Evolutionary conservation across 768 basidiomycete genomes (phyloP).

Genomic region (Candolleomyces aberdarensis): DNA sequence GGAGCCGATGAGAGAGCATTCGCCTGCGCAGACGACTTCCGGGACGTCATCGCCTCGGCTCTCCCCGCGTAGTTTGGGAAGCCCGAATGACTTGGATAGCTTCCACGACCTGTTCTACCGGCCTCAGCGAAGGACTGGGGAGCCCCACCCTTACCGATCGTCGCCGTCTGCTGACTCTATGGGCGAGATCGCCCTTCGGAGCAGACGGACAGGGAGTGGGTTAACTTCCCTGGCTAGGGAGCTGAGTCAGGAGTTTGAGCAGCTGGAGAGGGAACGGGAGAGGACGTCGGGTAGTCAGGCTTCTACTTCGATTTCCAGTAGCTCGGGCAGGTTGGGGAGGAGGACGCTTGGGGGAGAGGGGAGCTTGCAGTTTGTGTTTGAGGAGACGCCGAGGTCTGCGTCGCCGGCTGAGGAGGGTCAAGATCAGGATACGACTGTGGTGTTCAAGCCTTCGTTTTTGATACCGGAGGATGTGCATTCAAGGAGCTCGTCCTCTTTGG

Average conservation of each 20-base stretch:
- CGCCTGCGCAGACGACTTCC: slow-evolving; percentile 17
- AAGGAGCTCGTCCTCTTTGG: slow-evolving; percentile 34
- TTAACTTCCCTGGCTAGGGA: slow-evolving; percentile 50
- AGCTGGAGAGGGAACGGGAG: slow-evolving; percentile 29
- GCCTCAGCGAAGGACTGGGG: slow-evolving; percentile 28
- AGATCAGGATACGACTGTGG: slow-evolving; percentile 24
- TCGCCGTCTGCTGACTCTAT: slow-evolving; percentile 24
- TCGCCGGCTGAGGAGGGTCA: slow-evolving; percentile 12
- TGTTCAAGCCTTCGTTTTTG: slow-evolving; percentile 37
- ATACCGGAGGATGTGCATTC: slow-evolving; percentile 52
- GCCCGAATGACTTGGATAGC: slow-evolving; percentile 64
- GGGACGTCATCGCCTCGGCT: slow-evolving; percentile 30
- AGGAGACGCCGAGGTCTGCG: slow-evolving; percentile 26
- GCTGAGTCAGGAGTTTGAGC: slow-evolving; percentile 47
- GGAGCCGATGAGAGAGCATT: slow-evolving; percentile 8
- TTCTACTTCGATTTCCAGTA: slow-evolving; percentile 19
- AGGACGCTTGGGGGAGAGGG: slow-evolving; percentile 22
- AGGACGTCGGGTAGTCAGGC: slow-evolving; percentile 22
- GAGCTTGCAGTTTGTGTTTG: slow-evolving; percentile 36
- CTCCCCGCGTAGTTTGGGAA: slow-evolving; percentile 50
- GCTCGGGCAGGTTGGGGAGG: slow-evolving; percentile 9
- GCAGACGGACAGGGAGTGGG: slow-evolving; percentile 40
- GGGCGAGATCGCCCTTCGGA: slow-evolving; percentile 31
- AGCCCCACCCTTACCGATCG: slow-evolving; percentile 11
- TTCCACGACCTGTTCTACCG: slow-evolving; percentile 75